Base-by-base conservation (phyloP, 352 stramenopile genomes). In the Blastocystis sp. region DNA sequence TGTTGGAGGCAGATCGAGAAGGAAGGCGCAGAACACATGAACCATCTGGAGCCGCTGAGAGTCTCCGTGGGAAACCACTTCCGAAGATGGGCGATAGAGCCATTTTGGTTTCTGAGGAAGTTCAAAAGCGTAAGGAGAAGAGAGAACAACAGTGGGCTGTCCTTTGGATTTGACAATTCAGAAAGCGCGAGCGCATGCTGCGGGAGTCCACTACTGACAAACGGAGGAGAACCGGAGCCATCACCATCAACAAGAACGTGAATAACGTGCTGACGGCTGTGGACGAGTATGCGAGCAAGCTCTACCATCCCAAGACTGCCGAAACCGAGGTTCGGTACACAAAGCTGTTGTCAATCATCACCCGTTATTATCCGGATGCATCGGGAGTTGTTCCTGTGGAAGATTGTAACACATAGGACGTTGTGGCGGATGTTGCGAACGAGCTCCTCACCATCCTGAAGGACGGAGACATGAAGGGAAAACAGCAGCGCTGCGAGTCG, bases 391-490 rank as follows among this genome's bases (percentile, higher is more conserved):
- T 90, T 92, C 44, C 87, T 88, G 40, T 87, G 91, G 38, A 97
- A 9, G 93, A 93, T 44, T 92, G 92, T 29, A 92, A 97, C 67
- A 92, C 93, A 0, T 89, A 92, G 6, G 94, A 97, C 87, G 93
- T 97, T 46, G 84, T 97, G 76, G 90, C 90, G 0, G 92, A 93
- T 24, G 93, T 93, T 0, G 92, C 92, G 0, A 93, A 97, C 56
- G 94, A 97, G 89, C 90, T 97, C 46, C 89, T 97, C 34, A 90
- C 89, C 40, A 93, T 97, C 67, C 48, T 97, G 11, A 97, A 97
- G 87, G 94, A 93, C 84, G 92, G 96, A 67, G 87, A 89, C 57
- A 91, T 95, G 77, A 89, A 94, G 48, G 90, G 92, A 72, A 93
- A 94, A 67, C 89, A 92, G 34, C 88, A 88, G 42, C 92, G 61